Evolutionary conservation across 2,329 filamentous ascomycete genomes (phyloP).

Genomic region (Pseudogymnoascus sp.): DNA sequence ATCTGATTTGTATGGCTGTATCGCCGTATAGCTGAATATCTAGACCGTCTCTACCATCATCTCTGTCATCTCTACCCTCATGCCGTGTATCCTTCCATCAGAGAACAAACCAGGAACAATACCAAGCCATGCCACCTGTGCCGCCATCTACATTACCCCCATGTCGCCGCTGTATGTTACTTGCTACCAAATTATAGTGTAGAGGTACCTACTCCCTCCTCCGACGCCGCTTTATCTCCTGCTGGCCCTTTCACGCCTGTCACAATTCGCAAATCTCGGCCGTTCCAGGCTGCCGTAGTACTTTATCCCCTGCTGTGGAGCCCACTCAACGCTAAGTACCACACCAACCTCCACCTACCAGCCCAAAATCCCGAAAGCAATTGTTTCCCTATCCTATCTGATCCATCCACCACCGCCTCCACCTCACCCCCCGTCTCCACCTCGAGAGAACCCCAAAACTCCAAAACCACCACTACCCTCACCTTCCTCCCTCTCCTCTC

Average conservation of each 20-base stretch:
- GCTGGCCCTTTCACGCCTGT: neutral
- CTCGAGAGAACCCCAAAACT: neutral
- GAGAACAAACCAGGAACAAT: neutral
- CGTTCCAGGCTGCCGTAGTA: neutral
- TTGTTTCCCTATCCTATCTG: neutral
- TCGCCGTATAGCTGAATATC: no score
- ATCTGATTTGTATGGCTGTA: no score
- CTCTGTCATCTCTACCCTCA: neutral
- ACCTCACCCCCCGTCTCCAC: neutral
- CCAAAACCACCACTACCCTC: neutral
- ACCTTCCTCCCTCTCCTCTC: neutral
- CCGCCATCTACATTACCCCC: neutral
- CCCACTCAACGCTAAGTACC: neutral
- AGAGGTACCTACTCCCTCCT: neutral
- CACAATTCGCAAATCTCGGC: neutral
- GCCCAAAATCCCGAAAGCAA: neutral
- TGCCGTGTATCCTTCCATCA: neutral
- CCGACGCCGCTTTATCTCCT: neutral
- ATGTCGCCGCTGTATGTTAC: neutral
- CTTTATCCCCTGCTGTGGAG: neutral
- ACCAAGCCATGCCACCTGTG: neutral
- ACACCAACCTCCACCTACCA: neutral
- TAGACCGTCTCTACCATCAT: neutral
- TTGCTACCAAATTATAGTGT: neutral
- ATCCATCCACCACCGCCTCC: neutral